A percentile compares a stretch with the other conserved stretches of the same genome.
Conservation (phyloP, 192 early-diverging fungal species). For the Diversispora eburnea region DNA sequence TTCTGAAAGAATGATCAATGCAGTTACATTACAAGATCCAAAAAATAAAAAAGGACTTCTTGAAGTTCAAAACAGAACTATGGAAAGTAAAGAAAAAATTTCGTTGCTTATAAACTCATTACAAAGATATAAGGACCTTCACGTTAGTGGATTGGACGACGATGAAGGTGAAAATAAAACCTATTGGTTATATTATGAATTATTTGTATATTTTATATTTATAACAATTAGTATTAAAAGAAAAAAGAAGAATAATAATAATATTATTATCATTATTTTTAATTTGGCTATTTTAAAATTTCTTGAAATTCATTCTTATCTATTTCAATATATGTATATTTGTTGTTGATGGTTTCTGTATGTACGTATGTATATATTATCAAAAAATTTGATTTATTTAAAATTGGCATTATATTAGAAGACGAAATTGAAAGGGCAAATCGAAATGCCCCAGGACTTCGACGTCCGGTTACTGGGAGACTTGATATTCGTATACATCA, state of each 20-base stretch:
- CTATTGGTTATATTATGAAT: too few species aligned
- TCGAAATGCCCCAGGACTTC: conserved; percentile 56
- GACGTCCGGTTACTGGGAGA: conserved; percentile 70
- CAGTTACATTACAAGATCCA: conserved; percentile 48
- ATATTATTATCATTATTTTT: too few species aligned
- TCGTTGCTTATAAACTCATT: conserved; percentile 66
- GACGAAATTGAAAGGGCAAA: conserved; percentile 46
- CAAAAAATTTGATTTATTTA: not conserved
- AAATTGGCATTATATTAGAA: not conserved
- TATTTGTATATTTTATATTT: too few species aligned
- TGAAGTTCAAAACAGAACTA: conserved; percentile 52
- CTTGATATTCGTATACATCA: conserved; percentile 63
- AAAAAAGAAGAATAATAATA: too few species aligned
- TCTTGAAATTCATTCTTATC: too few species aligned
- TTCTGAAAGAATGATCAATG: conserved; percentile 63
- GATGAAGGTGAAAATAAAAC: conserved; percentile 58
- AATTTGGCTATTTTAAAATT: too few species aligned
- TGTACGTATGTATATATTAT: not conserved
- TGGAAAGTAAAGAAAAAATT: conserved; percentile 75
- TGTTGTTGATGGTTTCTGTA: not conserved
- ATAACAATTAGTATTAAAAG: too few species aligned
- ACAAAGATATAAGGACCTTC: conserved; percentile 83
- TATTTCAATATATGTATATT: too few species aligned
- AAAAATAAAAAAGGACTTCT: conserved; percentile 53
- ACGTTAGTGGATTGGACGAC: conserved; percentile 73